Evolutionary conservation across 2,329 filamentous ascomycete genomes (phyloP).

Genomic region (Lanzia echinophila): DNA sequence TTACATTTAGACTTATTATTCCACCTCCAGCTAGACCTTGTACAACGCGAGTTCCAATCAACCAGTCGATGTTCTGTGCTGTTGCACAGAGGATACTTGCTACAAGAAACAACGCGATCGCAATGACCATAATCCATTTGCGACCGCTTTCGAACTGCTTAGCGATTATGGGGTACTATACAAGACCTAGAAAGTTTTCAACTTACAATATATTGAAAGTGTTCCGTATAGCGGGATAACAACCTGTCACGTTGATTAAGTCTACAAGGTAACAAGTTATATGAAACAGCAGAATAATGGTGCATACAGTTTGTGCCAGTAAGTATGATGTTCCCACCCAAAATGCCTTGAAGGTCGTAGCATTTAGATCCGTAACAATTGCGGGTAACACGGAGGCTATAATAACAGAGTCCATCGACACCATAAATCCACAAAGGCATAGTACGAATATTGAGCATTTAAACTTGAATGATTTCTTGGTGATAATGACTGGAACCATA

Average conservation of each 20-base stretch:
- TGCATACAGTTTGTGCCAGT: not conserved
- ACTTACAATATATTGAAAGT: not conserved
- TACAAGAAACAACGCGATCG: slow-evolving; percentile 2
- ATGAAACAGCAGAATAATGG: no score
- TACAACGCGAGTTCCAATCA: slow-evolving; percentile 55
- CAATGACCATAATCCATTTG: not conserved
- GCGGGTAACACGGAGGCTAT: not conserved
- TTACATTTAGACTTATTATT: slow-evolving; percentile 34
- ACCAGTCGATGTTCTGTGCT: slow-evolving; percentile 51
- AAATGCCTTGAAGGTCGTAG: not conserved
- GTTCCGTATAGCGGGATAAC: not conserved
- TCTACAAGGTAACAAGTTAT: no score
- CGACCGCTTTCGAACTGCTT: not conserved
- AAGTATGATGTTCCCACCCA: not conserved
- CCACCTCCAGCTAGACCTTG: slow-evolving; percentile 57
- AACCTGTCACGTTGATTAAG: not conserved
- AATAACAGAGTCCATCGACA: not conserved
- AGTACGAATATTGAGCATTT: not conserved
- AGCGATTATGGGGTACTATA: no score
- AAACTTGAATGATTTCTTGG: slow-evolving; percentile 13
- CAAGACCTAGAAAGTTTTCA: no score
- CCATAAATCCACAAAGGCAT: not conserved
- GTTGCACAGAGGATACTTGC: slow-evolving; percentile 49
- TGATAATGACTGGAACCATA: no score
- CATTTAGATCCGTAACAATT: not conserved